Base-by-base conservation (phyloP, 1,284 basidiomycete genomes). In the Xerocomus cyaneibrunnescens region DNA sequence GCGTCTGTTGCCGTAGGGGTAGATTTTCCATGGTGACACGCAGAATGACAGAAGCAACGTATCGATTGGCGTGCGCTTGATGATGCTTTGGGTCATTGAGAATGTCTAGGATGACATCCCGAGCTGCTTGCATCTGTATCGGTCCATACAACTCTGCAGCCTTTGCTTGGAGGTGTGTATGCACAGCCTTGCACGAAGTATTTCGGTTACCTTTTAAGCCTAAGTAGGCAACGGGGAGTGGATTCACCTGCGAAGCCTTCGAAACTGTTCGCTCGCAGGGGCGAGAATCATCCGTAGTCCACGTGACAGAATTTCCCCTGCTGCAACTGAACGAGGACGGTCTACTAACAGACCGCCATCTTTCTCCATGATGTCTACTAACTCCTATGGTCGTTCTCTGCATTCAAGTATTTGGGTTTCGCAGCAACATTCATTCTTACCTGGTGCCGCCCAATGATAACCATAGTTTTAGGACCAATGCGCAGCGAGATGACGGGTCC, bases 41-140 rank as follows among this genome's bases (percentile, higher is more conserved):
- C 51, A 80, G 65, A 31, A 79, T 72, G n/a, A 80, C 69, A 6
- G 72, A 72, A 7, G 77, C 76, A 0, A 77, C 75, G 43, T 75
- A 79, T 47, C 76, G 63, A 48, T 65, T 70, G 3, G 61, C 62
- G 32, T 76, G 74, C 0, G 56, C 57, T 48, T 71, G 66, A 56
- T 74, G 74, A n/a, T 57, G 57, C 12, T 70, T 65, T 5, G 75
- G 75, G 5, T 68, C 60, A 5, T 60, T 52, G 23, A 77, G 58
- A 21, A 77, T 64, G 55, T 78, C 76, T 7, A 72, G 57, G 35
- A 78, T 60, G 36, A 74, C 64, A 8, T 68, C 61, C 17, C 66
- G 65, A 14, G 76, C 76, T 2, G 66, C 67, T 16, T 58, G 46
- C 55, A 68, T 64, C 53, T 78, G 76, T 19, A 74, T 59, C 7